Evolutionary conservation across 148 eudicot genomes (phyloP).

Genomic region (Dysphania ambrosioides): DNA sequence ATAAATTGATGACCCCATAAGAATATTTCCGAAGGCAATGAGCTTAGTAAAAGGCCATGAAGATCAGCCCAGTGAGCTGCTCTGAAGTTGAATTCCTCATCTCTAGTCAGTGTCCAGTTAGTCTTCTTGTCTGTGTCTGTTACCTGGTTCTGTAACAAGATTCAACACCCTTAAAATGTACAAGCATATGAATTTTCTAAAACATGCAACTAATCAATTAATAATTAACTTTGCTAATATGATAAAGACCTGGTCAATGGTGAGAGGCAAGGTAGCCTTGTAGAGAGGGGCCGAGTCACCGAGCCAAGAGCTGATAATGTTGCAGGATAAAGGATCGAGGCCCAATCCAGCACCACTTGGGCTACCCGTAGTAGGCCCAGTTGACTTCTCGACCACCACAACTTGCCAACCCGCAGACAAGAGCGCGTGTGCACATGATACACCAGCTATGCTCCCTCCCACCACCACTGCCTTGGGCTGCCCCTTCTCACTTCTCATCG

Average conservation of each 20-base stretch:
- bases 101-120: conserved; percentile 49
- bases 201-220: too few species aligned
- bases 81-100: conserved; percentile 62
- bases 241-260: too few species aligned
- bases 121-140: conserved; percentile 45
- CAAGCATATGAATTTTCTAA: too few species aligned
- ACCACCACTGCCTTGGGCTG: conserved; percentile 62
- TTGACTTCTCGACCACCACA: conserved; percentile 62
- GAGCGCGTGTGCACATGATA: too few species aligned
- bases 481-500: not conserved
- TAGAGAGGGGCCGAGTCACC: conserved; percentile 8
- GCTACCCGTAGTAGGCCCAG: conserved; percentile 50
- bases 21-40: conserved; percentile 46
- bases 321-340: conserved; percentile 46
- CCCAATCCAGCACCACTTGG: conserved; percentile 92
- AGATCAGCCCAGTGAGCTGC: conserved; percentile 88
- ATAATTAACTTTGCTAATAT: too few species aligned
- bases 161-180: not conserved
- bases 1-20: conserved; percentile 65
- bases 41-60: conserved; percentile 49
- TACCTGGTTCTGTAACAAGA: conserved; percentile 44
- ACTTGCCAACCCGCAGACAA: too few species aligned
- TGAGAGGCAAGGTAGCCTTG: too few species aligned
- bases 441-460: conserved; percentile 84
- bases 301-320: conserved; percentile 55